These are phyloP conservation scores for Teunomyces pallodes DNA, from an alignment of 805 yeast genomes.

Conservation along the genomic window DNA sequence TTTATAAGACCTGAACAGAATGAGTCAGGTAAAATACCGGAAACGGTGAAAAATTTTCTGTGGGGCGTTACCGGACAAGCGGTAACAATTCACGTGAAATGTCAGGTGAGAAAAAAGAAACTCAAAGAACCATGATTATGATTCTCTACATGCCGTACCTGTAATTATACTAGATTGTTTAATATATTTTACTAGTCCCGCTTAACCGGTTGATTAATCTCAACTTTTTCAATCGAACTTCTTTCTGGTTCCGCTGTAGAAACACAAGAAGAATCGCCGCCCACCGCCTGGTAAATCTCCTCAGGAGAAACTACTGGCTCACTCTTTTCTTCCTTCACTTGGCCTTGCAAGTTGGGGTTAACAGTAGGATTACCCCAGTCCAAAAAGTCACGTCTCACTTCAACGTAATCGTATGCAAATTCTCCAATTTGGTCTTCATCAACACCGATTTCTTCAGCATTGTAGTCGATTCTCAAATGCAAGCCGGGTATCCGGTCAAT, in stretches of 20 bases:
- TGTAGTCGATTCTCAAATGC: constrained; percentile 74
- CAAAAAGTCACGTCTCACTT: constrained; percentile 87
- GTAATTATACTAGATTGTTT: background rate
- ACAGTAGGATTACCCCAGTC: constrained; percentile 44
- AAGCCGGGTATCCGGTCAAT: constrained; percentile 80
- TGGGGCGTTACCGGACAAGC: constrained; percentile 1
- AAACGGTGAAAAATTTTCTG: constrained; percentile 2
- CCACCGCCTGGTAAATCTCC: constrained; percentile 5
- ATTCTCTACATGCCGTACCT: too few species aligned
- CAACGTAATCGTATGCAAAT: constrained; percentile 98
- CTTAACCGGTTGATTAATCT: background rate
- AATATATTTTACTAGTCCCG: background rate
- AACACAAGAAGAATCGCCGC: background rate
- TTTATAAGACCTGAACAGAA: background rate
- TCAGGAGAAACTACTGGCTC: background rate
- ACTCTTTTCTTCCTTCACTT: background rate
- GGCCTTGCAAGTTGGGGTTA: constrained; percentile 1
- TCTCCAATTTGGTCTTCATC: constrained; percentile 98
- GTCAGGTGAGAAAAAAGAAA: background rate
- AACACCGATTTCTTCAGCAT: constrained; percentile 84
- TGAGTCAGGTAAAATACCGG: constrained; percentile 4
- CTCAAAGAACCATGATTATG: background rate
- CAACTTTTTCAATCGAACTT: background rate
- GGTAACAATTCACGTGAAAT: background rate
- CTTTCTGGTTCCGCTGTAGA: constrained; percentile 2